These are phyloP conservation scores for Trametes elegans DNA, from an alignment of 768 basidiomycete genomes.

Conservation along the genomic window DNA sequence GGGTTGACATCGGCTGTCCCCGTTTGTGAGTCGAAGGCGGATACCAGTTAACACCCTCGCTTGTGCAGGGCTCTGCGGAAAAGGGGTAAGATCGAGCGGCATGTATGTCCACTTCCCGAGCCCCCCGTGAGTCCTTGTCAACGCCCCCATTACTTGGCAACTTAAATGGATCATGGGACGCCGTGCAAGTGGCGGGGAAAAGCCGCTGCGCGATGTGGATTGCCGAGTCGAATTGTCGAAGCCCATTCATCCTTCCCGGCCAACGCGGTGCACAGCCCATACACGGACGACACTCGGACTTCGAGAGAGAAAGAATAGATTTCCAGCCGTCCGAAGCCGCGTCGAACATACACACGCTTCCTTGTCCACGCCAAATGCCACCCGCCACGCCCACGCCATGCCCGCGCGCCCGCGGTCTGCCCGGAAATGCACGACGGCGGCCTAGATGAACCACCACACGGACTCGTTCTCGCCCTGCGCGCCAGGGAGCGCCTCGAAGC, in stretches of 20 bases:
- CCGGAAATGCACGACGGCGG: not conserved
- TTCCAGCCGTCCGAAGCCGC: not conserved
- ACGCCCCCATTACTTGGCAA: not conserved
- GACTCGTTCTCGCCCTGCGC: conserved; percentile 10
- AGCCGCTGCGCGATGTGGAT: conserved; percentile 3
- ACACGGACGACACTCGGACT: too few species aligned
- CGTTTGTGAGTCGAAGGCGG: too few species aligned
- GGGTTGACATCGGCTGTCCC: too few species aligned
- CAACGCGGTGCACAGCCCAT: not conserved
- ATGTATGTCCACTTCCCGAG: not conserved
- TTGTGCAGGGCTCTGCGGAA: too few species aligned
- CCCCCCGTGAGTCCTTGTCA: not conserved
- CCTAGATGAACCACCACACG: conserved; percentile 18
- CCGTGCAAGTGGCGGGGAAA: not conserved
- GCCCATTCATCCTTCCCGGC: not conserved
- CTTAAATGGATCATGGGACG: not conserved
- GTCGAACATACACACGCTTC: not conserved
- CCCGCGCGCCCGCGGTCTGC: not conserved
- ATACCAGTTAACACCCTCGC: too few species aligned
- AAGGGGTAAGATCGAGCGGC: too few species aligned
- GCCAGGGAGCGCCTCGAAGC: conserved; percentile 6
- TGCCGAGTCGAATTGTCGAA: not conserved
- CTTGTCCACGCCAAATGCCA: not conserved
- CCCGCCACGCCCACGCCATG: not conserved
- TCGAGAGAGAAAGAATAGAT: not conserved